Evolutionary conservation across 805 yeast species (phyloP).

Genomic region (Hanseniaspora guilliermondii): DNA sequence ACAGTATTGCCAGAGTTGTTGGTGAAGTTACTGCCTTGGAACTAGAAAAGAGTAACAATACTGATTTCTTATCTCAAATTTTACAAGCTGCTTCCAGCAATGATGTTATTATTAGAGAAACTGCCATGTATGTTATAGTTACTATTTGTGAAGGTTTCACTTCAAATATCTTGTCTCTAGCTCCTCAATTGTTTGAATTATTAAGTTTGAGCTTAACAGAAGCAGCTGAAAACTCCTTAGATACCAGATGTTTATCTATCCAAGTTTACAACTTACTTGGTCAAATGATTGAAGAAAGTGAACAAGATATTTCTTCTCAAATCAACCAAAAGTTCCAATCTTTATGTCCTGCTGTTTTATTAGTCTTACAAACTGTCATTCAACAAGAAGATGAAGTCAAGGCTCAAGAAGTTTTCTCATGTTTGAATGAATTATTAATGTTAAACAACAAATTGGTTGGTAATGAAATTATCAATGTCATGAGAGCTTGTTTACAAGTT

Average conservation of each 20-base stretch:
- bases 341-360: conserved; percentile 67
- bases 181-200: conserved; percentile 56
- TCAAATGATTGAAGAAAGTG: conserved; percentile 50
- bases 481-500: conserved; percentile 64
- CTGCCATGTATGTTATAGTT: conserved; percentile 67
- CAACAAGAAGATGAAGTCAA: conserved; percentile 56
- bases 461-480: conserved; percentile 53
- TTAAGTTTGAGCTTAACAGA: conserved; percentile 50
- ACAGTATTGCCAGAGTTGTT: conserved; percentile 78
- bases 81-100: conserved; percentile 51
- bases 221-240: conserved; percentile 48
- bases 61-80: conserved; percentile 58
- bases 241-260: conserved; percentile 71
- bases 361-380: conserved; percentile 64
- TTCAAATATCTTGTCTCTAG: conserved; percentile 45
- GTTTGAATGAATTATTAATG: conserved; percentile 66
- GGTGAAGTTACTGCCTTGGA: conserved; percentile 75
- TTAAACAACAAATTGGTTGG: conserved; percentile 71
- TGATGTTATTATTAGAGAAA: conserved; percentile 49
- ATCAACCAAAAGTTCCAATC: conserved; percentile 41
- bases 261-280: conserved; percentile 62
- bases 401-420: conserved; percentile 67
- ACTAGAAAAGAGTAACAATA: conserved; percentile 59
- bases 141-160: conserved; percentile 63
- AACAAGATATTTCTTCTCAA: conserved; percentile 35